Conservation (phyloP, 176 grass and related monocot genomes). For the Elaeis guineensis region DNA sequence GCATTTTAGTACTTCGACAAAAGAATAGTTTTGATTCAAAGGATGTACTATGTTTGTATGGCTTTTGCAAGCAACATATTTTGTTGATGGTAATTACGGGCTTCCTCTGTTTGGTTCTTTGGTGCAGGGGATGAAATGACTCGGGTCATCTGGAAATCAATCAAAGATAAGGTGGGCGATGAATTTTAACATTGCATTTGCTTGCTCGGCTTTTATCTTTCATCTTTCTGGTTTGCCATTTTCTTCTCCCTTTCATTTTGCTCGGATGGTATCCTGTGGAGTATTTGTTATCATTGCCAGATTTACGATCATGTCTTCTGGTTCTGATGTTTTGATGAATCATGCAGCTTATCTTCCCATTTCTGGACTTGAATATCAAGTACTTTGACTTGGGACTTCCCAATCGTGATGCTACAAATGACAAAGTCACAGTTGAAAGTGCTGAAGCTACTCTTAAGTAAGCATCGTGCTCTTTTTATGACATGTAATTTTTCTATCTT, state of each 20-base stretch:
- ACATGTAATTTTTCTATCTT: too few species aligned
- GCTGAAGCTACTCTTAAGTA: conserved; percentile 96
- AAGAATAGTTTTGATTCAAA: too few species aligned
- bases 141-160: conserved; percentile 83
- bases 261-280: too few species aligned
- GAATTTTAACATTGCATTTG: neutral
- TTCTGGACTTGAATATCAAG: conserved; percentile 89
- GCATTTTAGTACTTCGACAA: too few species aligned
- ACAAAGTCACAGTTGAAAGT: conserved; percentile 93
- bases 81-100: too few species aligned
- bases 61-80: too few species aligned
- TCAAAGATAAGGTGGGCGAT: conserved; percentile 80
- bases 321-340: conserved; percentile 10
- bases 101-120: too few species aligned
- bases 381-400: conserved; percentile 82
- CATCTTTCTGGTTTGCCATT: too few species aligned
- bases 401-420: conserved; percentile 81
- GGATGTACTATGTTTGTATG: too few species aligned
- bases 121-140: conserved; percentile 90
- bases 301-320: neutral
- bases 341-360: conserved; percentile 90
- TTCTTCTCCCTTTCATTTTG: neutral
- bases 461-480: conserved; percentile 11
- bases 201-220: neutral
- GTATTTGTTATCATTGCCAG: too few species aligned